Evolutionary conservation across 306 rosid genomes (phyloP), one percentile per base, ranked within the genome.

Genomic region (Vigna reflexopilosa): DNA sequence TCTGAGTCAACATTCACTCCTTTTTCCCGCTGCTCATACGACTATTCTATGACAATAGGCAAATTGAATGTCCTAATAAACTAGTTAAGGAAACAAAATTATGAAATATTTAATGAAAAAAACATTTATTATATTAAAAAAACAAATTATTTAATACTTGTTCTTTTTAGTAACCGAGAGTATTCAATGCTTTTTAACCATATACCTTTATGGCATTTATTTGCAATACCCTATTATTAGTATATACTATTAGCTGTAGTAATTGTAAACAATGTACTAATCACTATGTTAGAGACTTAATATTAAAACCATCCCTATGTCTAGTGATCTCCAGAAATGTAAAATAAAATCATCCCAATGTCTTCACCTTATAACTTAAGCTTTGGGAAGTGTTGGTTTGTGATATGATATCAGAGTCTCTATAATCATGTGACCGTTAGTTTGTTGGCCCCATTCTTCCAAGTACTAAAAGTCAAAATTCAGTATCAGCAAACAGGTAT

Each of bases 381-480:
- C 71, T 19, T 66, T 66, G 12, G 4, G 17, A 30, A 12, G 11
- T 16, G 71, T 65, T n/a, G 50, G 51, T 19, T 38, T 17, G 16
- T 40, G 70, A 40, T 45, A 38, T 65, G 70, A 5, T 40, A 17
- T 40, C 51, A 65, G 40, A 30, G 22, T 24, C 24, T n/a, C 51
- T 65, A 65, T 38, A 9, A 65, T 34, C 71, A 64, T 34, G 70
- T 4, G 7, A 15, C 8, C 0, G 4, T 4, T n/a, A 64, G 70
- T 64, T 64, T 64, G 76, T 69, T 45, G 26, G 52, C 51, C 42
- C 38, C 76, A 57, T 48, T 68, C 82, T 45, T 48, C 44, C 19
- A 48, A 58, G 62, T 59, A 69, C 20, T 49, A 69, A 17, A 68
- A 8, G 30, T 32, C 30, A 69, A 55, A 70, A 13, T 69, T 58